Conservation (phyloP, 179 eudicot genomes). For the Gypsophila paniculata region DNA sequence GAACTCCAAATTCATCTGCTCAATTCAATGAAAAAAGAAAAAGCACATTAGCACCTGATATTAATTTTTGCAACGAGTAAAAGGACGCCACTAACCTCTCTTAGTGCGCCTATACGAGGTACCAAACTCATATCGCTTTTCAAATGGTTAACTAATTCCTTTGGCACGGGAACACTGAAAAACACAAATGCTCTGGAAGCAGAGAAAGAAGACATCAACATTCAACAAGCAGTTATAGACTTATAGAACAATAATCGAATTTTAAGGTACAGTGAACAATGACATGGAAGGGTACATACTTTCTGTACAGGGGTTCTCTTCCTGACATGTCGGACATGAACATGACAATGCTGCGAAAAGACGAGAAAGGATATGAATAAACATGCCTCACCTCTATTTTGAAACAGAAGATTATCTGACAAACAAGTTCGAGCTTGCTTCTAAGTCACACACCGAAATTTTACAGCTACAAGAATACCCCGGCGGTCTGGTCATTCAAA, state of each 20-base stretch:
- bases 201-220: slow-evolving; percentile 5
- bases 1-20: slow-evolving; percentile 98
- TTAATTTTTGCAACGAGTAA: background rate
- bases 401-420: too few species aligned
- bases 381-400: background rate
- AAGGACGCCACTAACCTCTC: slow-evolving; percentile 58
- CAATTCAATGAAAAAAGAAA: slow-evolving; percentile 3
- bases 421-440: background rate
- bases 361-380: slow-evolving; percentile 15
- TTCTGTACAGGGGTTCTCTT: slow-evolving; percentile 94
- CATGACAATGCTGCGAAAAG: slow-evolving; percentile 78
- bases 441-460: background rate
- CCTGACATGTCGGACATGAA: slow-evolving; percentile 99
- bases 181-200: slow-evolving; percentile 77
- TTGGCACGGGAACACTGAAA: slow-evolving; percentile 78
- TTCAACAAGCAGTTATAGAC: slow-evolving; percentile 6
- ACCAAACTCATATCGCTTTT: slow-evolving; percentile 80
- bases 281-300: slow-evolving; percentile 44
- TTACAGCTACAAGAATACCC: background rate
- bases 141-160: slow-evolving; percentile 64
- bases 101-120: slow-evolving; percentile 90
- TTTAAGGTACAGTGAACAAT: slow-evolving; percentile 7
- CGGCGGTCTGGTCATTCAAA: background rate
- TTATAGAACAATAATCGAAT: slow-evolving; percentile 7
- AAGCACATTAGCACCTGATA: background rate